Conservation (phyloP, 306 rosid genomes). For the Styphnolobium japonicum region DNA sequence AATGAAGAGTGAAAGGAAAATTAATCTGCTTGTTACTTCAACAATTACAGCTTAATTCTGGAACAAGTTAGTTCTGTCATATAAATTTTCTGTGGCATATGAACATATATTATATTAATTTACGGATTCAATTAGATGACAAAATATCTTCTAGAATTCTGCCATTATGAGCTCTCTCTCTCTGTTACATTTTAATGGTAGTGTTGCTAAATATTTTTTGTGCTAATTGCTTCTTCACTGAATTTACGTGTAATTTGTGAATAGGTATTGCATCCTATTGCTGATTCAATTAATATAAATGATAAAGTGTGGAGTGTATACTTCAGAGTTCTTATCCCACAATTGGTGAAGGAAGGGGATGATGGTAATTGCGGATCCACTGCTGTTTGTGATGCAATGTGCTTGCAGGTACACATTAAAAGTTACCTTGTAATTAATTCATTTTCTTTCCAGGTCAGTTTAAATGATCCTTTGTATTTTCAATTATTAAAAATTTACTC, state of each 20-base stretch:
- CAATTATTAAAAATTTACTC: neutral
- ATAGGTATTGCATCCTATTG: slow-evolving; percentile 83
- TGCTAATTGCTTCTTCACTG: slow-evolving; percentile 22
- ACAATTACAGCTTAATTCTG: neutral
- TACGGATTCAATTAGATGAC: neutral
- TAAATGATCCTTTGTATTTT: neutral
- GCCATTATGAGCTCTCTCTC: neutral
- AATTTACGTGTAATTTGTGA: slow-evolving; percentile 12
- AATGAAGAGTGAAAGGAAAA: neutral
- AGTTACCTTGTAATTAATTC: neutral
- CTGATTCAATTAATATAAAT: slow-evolving; percentile 77
- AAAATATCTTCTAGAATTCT: neutral
- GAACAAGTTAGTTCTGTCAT: neutral
- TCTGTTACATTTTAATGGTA: neutral
- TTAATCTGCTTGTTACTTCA: neutral
- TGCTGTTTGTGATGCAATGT: slow-evolving; percentile 80
- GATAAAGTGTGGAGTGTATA: slow-evolving; percentile 76
- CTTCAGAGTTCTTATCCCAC: slow-evolving; percentile 76
- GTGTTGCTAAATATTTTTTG: slow-evolving; percentile 1
- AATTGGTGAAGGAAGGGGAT: slow-evolving; percentile 76
- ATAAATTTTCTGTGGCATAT: neutral
- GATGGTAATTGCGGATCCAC: slow-evolving; percentile 89
- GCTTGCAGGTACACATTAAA: slow-evolving; percentile 78
- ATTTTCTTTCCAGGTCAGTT: neutral
- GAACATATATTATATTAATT: neutral